Conservation (phyloP, 1,284 basidiomycete genomes). For the Sparassis latifolia region DNA sequence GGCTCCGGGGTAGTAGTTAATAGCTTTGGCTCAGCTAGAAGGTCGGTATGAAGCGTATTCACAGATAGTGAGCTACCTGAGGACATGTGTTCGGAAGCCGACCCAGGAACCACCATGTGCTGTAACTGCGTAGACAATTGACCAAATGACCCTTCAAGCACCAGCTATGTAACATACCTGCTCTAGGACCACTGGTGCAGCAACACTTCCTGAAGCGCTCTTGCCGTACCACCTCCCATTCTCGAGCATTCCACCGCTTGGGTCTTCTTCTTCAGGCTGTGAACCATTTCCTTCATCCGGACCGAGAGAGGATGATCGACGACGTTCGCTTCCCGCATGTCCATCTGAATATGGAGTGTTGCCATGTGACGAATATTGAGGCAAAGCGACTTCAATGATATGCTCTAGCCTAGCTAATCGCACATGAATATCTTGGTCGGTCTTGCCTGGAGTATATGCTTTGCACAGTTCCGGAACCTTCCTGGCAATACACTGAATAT, state of each 20-base stretch:
- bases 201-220: conserved; percentile 71
- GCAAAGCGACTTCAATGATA: conserved; percentile 70
- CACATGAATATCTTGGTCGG: conserved; percentile 70
- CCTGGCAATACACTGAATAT: conserved; percentile 61
- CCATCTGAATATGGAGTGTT: conserved; percentile 28
- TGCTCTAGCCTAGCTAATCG: conserved; percentile 70
- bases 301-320: conserved; percentile 39
- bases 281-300: conserved; percentile 61
- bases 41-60: conserved; percentile 14
- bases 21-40: conserved; percentile 19
- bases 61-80: conserved; percentile 9
- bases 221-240: conserved; percentile 82
- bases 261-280: conserved; percentile 66
- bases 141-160: conserved; percentile 1
- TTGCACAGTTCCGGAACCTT: conserved; percentile 82
- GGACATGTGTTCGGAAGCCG: conserved; percentile 8
- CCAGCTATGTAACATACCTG: conserved; percentile 42
- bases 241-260: conserved; percentile 68
- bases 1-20: conserved; percentile 38
- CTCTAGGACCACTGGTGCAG: conserved; percentile 69
- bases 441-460: conserved; percentile 78
- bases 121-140: conserved; percentile 39
- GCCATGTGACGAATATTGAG: conserved; percentile 51
- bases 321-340: conserved; percentile 27
- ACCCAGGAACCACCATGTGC: conserved; percentile 41